phyloP scores from a whole-genome alignment of 2,329 filamentous ascomycete species.

The Simplicillium sp. region DNA sequence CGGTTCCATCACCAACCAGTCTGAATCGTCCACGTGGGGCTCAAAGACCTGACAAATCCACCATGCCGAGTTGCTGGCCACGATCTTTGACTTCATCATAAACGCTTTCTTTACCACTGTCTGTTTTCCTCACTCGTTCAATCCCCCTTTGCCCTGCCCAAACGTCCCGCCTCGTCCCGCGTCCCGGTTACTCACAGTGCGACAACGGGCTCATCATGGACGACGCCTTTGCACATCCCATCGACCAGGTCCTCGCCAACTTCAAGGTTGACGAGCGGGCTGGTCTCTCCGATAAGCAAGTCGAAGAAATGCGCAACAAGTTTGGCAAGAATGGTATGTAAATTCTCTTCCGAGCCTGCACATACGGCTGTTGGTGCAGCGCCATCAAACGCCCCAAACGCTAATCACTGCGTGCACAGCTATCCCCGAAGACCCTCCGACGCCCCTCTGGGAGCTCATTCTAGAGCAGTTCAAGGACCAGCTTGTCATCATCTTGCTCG shows the following conservation, averaged over 20 bases:
- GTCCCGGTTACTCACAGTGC: too few relatives aligned
- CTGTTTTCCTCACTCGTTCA: not conserved
- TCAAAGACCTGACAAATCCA: too few relatives aligned
- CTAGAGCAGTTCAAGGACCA: constrained; percentile 99
- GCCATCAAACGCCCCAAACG: not conserved
- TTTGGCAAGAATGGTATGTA: constrained; percentile 57
- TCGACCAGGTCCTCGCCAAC: constrained; percentile 46
- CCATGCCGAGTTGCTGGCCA: too few relatives aligned
- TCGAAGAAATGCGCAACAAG: constrained; percentile 43
- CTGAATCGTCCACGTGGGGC: too few relatives aligned
- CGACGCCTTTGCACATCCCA: constrained; percentile 49
- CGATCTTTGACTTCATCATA: not conserved
- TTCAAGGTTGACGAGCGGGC: constrained; percentile 45
- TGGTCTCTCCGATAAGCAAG: constrained; percentile 52
- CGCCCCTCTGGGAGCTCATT: constrained; percentile 91
- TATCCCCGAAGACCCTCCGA: constrained; percentile 81
- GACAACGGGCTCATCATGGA: constrained; percentile 39
- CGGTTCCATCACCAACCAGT: too few relatives aligned
- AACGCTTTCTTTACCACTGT: not conserved
- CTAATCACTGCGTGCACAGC: constrained; percentile 24
- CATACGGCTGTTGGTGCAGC: not conserved
- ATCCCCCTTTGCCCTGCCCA: too few relatives aligned
- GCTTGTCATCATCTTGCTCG: constrained; percentile 88
- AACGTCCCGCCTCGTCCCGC: constrained; percentile 12
- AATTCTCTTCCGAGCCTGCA: constrained; percentile 3